Percentiles rank a stretch among this genome's conserved stretches.
phyloP scores from a whole-genome alignment of 768 basidiomycete species.

The Mrakia blollopis region DNA sequence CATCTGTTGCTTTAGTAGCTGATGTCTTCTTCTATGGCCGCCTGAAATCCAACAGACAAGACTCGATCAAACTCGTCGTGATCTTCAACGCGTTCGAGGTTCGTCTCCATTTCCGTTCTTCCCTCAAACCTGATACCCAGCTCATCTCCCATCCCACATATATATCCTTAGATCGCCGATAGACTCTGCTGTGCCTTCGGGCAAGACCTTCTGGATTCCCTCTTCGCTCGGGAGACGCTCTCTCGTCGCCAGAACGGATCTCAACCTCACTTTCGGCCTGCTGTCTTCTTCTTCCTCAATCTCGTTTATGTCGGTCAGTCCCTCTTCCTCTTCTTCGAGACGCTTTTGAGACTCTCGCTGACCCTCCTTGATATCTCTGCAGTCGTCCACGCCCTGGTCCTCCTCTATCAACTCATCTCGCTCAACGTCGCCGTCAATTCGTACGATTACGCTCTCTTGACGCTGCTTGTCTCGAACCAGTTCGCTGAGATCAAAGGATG shows the following conservation, averaged over 20 bases:
- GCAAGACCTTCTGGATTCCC: slow-evolving; percentile 91
- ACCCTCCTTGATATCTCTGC: background rate
- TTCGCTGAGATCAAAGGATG: slow-evolving; percentile 99
- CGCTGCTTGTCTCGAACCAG: slow-evolving; percentile 91
- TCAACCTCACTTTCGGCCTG: slow-evolving; percentile 62
- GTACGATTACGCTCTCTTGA: slow-evolving; percentile 90
- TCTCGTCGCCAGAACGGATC: slow-evolving; percentile 53
- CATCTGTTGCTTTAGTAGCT: background rate
- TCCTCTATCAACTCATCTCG: slow-evolving; percentile 90
- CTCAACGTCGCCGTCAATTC: slow-evolving; percentile 98
- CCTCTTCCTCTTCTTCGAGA: no score
- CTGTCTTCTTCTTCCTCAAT: slow-evolving; percentile 77
- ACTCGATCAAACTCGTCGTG: slow-evolving; percentile 97
- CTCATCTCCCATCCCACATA: slow-evolving; percentile 44
- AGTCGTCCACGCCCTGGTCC: slow-evolving; percentile 88
- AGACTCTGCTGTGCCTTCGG: slow-evolving; percentile 91
- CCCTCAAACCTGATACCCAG: background rate
- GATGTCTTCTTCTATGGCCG: no score
- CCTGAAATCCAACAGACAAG: slow-evolving; percentile 51
- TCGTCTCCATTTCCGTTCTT: slow-evolving; percentile 37
- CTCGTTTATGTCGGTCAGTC: slow-evolving; percentile 72
- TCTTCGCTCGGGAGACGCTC: slow-evolving; percentile 89
- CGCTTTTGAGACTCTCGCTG: background rate
- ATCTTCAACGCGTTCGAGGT: slow-evolving; percentile 99
- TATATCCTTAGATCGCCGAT: slow-evolving; percentile 82